A percentile compares a stretch with the other conserved stretches of the same genome.
phyloP scores from a whole-genome alignment of 2,329 filamentous ascomycete genomes.

The Tetracladium maxilliforme region DNA sequence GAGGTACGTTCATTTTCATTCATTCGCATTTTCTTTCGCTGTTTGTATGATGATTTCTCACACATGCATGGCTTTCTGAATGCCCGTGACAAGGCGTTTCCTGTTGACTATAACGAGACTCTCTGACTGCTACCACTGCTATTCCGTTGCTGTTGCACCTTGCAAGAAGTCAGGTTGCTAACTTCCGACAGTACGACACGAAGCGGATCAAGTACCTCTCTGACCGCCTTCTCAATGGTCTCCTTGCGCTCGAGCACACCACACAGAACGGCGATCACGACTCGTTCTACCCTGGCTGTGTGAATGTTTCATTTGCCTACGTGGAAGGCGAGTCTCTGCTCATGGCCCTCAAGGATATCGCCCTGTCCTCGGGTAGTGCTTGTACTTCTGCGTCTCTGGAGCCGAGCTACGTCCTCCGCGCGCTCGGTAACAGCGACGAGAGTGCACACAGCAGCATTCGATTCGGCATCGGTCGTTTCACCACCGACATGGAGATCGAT shows the following conservation, averaged over 20 bases:
- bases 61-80: conserved; percentile 69
- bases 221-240: conserved; percentile 66
- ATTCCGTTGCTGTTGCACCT: conserved; percentile 35
- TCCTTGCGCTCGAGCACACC: conserved; percentile 84
- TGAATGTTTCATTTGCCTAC: conserved; percentile 97
- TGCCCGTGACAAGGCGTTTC: conserved; percentile 55
- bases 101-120: conserved; percentile 41
- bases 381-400: conserved; percentile 95
- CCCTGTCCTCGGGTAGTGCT: conserved; percentile 87
- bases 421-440: conserved; percentile 91
- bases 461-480: conserved; percentile 95
- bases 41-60: conserved; percentile 62
- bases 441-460: conserved; percentile 95
- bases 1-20: conserved; percentile 45
- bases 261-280: conserved; percentile 74
- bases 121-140: conserved; percentile 17
- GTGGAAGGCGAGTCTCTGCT: conserved; percentile 95
- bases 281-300: conserved; percentile 86
- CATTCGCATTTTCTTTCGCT: conserved; percentile 5
- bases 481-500: conserved; percentile 87
- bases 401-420: conserved; percentile 88
- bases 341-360: conserved; percentile 98
- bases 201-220: conserved; percentile 75
- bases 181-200: conserved; percentile 61
- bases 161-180: conserved; percentile 36